Evolutionary conservation across 768 basidiomycete genomes (phyloP).

Genomic region (Hortiboletus campestris): DNA sequence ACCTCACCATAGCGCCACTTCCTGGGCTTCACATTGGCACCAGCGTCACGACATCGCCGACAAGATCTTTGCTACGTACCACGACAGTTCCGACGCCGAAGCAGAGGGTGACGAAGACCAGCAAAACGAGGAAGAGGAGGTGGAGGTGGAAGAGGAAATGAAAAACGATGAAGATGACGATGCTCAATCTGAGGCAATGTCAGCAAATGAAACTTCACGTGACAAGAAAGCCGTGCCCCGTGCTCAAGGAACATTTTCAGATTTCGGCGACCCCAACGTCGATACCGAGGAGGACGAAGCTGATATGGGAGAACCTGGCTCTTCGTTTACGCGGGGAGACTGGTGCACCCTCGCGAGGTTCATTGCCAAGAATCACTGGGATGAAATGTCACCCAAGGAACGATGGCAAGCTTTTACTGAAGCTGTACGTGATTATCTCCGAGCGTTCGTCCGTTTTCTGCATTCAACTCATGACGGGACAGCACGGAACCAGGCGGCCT

Average conservation of each 20-base stretch:
- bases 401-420: conserved; percentile 56
- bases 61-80: conserved; percentile 49
- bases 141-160: conserved; percentile 27
- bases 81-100: conserved; percentile 31
- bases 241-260: conserved; percentile 20
- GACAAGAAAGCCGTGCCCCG: conserved; percentile 18
- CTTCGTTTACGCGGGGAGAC: conserved; percentile 59
- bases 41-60: conserved; percentile 64
- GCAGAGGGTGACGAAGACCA: conserved; percentile 34
- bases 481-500: conserved; percentile 52
- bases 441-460: neutral
- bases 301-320: conserved; percentile 53
- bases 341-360: conserved; percentile 57
- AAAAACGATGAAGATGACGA: conserved; percentile 20
- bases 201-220: conserved; percentile 16
- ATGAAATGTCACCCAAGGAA: conserved; percentile 39
- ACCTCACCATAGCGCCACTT: conserved; percentile 61
- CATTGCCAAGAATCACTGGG: conserved; percentile 51
- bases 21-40: conserved; percentile 71
- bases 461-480: conserved; percentile 1
- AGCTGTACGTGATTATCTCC: conserved; percentile 38
- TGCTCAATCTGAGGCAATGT: conserved; percentile 22
- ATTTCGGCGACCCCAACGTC: conserved; percentile 17
- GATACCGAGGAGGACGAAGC: conserved; percentile 30
- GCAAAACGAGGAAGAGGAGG: conserved; percentile 35